Evolutionary conservation across 78 protist species (phyloP).

Genomic region (Dictyostelium purpureum): DNA sequence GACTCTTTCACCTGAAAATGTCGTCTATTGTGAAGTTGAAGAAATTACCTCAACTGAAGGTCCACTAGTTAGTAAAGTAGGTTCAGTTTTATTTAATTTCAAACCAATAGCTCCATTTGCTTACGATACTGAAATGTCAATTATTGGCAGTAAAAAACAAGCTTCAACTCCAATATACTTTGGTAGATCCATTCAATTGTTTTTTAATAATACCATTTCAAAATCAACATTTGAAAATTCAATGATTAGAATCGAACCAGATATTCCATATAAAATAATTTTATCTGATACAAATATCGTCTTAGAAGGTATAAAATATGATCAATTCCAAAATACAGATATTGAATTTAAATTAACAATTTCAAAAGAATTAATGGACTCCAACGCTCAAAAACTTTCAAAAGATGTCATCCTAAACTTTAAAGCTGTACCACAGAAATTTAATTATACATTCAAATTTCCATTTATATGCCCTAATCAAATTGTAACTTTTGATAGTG

Average conservation of each 20-base stretch:
- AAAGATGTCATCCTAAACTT: not conserved
- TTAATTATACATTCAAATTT: not conserved
- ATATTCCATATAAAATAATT: not conserved
- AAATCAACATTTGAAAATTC: not conserved
- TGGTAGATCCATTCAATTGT: not conserved
- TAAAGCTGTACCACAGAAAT: slow-evolving; percentile 9
- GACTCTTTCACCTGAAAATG: not conserved
- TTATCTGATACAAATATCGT: not conserved
- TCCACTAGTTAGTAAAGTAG: not conserved
- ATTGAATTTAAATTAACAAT: slow-evolving; percentile 6
- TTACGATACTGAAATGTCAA: not conserved
- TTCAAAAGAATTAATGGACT: not conserved
- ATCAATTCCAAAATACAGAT: slow-evolving; percentile 4
- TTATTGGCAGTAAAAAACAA: not conserved
- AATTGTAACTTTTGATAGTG: slow-evolving; percentile 5
- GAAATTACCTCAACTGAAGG: slow-evolving; percentile 6
- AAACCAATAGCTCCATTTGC: slow-evolving; percentile 5
- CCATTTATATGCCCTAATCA: not conserved
- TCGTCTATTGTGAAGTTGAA: not conserved
- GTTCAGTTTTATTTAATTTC: not conserved
- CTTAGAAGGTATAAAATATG: not conserved
- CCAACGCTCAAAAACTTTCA: not conserved
- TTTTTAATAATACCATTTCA: not conserved
- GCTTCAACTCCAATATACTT: not conserved
- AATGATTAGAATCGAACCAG: slow-evolving; percentile 27